Base-by-base conservation (phyloP, 2,329 filamentous ascomycete species). In the Clarireedia hainanense region DNA sequence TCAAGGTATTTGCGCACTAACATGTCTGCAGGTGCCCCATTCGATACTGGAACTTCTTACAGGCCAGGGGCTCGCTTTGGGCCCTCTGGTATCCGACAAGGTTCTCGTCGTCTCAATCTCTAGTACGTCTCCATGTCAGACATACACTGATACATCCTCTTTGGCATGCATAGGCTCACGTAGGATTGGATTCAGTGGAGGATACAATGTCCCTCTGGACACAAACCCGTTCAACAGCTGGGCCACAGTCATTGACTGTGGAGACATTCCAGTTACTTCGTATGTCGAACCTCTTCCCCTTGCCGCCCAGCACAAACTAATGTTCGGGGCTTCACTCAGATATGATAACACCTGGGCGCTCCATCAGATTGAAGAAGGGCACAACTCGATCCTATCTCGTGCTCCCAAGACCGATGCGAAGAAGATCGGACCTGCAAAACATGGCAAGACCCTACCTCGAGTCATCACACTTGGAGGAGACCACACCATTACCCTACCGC, bases 11-110 rank as follows among this genome's bases (percentile, higher is more conserved):
- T 7, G 23, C 26, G 24, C 10, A 24, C 34, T 52, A 3, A 52
- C 42, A 30, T 27, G 27, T 3, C 30, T 54, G 43, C 52, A 88
- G 85, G 86, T 45, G 88, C 88, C 42, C 89, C 89, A 0, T 94
- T 94, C 63, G 89, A 95, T 69, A 92, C 89, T 0, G 88, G 88
- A 52, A 94, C 88, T 26, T 91, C 88, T 0, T 95, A 95, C 72
- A 77, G 89, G 51, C 89, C 89, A 3, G 89, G 89, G 62, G 89
- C 89, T 58, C 81, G 89, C 37, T 95, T 95, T 64, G 89, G 89
- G 0, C 89, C 90, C 9, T 89, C 85, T 34, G 89, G 89, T 48
- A 92, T 94, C 65, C 82, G 89, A 69, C 89, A 94, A 77, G 89
- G 89, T 73, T 92, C 88, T 68, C 84, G 89, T 67, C 81, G 89